Evolutionary conservation across 2,329 filamentous ascomycete genomes (phyloP).

Genomic region (Aspergillus glaucus): DNA sequence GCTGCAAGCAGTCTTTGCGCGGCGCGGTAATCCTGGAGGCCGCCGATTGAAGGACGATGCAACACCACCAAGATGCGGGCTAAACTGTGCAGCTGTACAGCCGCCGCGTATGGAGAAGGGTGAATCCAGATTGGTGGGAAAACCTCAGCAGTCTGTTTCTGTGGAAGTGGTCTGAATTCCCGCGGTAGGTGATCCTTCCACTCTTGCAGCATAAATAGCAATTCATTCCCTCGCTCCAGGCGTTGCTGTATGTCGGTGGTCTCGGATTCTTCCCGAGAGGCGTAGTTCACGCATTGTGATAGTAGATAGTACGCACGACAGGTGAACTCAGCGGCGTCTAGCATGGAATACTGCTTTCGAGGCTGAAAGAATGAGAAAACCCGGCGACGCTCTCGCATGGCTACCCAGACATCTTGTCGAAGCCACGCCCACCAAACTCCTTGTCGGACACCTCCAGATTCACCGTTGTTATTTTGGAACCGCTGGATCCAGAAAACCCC

Average conservation of each 20-base stretch:
- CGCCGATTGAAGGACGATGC: constrained; percentile 47
- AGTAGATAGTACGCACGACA: constrained; percentile 50
- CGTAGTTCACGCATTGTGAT: constrained; percentile 53
- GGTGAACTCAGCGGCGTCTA: constrained; percentile 51
- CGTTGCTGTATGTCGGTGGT: constrained; percentile 37
- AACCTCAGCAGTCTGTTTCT: constrained; percentile 18
- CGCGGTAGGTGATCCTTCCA: constrained; percentile 42
- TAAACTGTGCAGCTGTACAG: constrained; percentile 49
- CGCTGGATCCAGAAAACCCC: constrained; percentile 62
- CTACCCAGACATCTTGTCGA: constrained; percentile 60
- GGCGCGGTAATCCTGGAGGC: constrained; percentile 41
- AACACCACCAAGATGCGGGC: constrained; percentile 49
- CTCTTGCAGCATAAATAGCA: constrained; percentile 46
- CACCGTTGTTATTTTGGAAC: constrained; percentile 56
- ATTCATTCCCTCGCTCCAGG: constrained; percentile 41
- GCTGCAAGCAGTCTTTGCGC: constrained; percentile 15
- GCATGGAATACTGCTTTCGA: constrained; percentile 41
- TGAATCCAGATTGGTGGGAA: constrained; percentile 50
- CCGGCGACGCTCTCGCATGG: constrained; percentile 52
- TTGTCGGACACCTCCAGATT: constrained; percentile 50
- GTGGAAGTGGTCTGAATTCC: constrained; percentile 39
- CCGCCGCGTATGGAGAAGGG: constrained; percentile 42
- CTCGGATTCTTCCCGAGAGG: constrained; percentile 46
- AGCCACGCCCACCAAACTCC: constrained; percentile 63
- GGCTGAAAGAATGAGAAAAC: constrained; percentile 56